Conservation (phyloP, 2,329 filamentous ascomycete species). For the Aspergillus flavus region DNA sequence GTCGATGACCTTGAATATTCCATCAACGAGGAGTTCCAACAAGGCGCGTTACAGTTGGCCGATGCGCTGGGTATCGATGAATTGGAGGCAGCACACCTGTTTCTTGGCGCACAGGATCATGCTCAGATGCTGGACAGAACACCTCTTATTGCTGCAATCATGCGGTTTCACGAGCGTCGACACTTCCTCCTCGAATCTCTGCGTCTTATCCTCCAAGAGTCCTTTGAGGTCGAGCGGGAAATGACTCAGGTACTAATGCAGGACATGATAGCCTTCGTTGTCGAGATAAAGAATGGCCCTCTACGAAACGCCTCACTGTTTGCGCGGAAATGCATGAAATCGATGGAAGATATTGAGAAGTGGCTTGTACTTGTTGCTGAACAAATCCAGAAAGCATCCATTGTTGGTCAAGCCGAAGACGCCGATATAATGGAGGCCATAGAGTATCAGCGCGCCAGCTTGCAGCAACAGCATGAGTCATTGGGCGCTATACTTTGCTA, state of each 20-base stretch:
- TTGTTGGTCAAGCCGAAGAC: conserved; percentile 68
- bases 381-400: conserved; percentile 71
- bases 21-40: conserved; percentile 85
- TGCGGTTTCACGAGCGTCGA: conserved; percentile 84
- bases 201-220: conserved; percentile 74
- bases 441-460: conserved; percentile 75
- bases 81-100: conserved; percentile 74
- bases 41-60: conserved; percentile 77
- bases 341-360: conserved; percentile 74
- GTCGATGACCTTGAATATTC: conserved; percentile 73
- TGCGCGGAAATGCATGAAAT: conserved; percentile 72
- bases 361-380: conserved; percentile 78
- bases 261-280: conserved; percentile 60
- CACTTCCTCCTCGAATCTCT: conserved; percentile 82
- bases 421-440: conserved; percentile 74
- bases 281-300: conserved; percentile 56
- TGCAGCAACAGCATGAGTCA: conserved; percentile 87
- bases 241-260: conserved; percentile 57
- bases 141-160: conserved; percentile 75
- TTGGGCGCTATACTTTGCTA: conserved; percentile 78
- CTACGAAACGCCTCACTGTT: conserved; percentile 61
- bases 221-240: conserved; percentile 63
- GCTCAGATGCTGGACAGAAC: conserved; percentile 70
- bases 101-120: conserved; percentile 73
- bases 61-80: conserved; percentile 92